Percentiles rank a stretch among this genome's conserved stretches.
phyloP scores from a whole-genome alignment of 2,329 filamentous ascomycete species.

The Orbilia quercus region DNA sequence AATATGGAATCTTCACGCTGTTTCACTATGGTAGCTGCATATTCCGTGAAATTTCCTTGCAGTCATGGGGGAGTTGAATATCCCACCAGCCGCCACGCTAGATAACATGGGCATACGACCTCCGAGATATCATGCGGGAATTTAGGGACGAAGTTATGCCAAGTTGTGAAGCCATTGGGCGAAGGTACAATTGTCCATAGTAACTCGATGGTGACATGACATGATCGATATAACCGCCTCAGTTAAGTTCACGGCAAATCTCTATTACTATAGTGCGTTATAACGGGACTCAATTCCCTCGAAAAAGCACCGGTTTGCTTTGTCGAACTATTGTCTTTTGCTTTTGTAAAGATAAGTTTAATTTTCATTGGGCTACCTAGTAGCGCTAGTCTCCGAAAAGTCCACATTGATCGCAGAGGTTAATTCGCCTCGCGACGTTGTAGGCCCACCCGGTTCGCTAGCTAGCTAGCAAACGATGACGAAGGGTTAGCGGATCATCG shows the following conservation, averaged over 20 bases:
- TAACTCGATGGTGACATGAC: conserved; percentile 26
- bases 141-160: conserved; percentile 41
- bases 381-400: background rate
- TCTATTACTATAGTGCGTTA: too few relatives aligned
- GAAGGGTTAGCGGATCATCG: conserved; percentile 56
- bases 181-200: background rate
- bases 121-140: conserved; percentile 42
- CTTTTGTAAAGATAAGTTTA: conserved; percentile 13
- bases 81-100: conserved; percentile 1
- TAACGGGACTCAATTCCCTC: conserved; percentile 34
- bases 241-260: conserved; percentile 10
- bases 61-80: conserved; percentile 22
- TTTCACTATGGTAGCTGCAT: conserved; percentile 19
- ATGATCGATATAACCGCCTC: conserved; percentile 38
- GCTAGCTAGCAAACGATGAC: conserved; percentile 48
- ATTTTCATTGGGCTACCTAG: too few relatives aligned
- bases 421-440: conserved; percentile 39
- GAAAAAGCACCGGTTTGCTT: background rate
- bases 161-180: background rate
- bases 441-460: conserved; percentile 22
- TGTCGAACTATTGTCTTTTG: conserved; percentile 6
- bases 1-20: conserved; percentile 6
- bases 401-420: conserved; percentile 12
- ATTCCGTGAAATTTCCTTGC: conserved; percentile 32
- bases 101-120: conserved; percentile 30